A percentile compares a stretch with the other conserved stretches of the same genome.
phyloP scores from a whole-genome alignment of 2,329 filamentous ascomycete genomes.

The Colletotrichum sp. region DNA sequence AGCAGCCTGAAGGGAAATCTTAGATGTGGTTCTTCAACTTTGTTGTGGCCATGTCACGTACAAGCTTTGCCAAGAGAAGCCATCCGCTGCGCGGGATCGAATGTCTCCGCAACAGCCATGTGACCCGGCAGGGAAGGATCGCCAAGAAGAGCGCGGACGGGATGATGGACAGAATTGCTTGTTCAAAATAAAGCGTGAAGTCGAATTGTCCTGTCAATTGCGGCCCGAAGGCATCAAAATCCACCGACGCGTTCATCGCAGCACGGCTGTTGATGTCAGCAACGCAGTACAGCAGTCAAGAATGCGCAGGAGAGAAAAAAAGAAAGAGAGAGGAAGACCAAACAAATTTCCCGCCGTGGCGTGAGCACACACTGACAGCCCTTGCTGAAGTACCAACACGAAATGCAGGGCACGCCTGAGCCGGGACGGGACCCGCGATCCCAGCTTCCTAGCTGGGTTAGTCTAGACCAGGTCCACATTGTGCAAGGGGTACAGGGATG shows the following conservation, averaged over 20 bases:
- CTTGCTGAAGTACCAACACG: neutral
- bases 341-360: neutral
- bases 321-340: neutral
- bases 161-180: conserved; percentile 20
- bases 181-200: conserved; percentile 26
- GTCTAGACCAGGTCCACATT: neutral
- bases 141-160: neutral
- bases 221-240: neutral
- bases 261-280: neutral
- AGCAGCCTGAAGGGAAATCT: neutral
- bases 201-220: conserved; percentile 20
- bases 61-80: conserved; percentile 27
- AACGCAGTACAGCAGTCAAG: neutral
- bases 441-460: neutral
- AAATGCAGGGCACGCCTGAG: neutral
- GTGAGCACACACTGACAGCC: neutral
- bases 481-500: neutral
- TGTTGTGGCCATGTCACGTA: neutral
- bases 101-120: conserved; percentile 5
- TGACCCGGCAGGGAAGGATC: neutral
- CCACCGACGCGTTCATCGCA: neutral
- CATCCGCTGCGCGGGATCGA: neutral
- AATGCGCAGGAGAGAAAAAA: neutral
- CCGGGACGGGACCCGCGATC: neutral
- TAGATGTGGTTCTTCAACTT: neutral